Evolutionary conservation across 192 early-diverging fungal species (phyloP).

Genomic region (Coemansia sp.): DNA sequence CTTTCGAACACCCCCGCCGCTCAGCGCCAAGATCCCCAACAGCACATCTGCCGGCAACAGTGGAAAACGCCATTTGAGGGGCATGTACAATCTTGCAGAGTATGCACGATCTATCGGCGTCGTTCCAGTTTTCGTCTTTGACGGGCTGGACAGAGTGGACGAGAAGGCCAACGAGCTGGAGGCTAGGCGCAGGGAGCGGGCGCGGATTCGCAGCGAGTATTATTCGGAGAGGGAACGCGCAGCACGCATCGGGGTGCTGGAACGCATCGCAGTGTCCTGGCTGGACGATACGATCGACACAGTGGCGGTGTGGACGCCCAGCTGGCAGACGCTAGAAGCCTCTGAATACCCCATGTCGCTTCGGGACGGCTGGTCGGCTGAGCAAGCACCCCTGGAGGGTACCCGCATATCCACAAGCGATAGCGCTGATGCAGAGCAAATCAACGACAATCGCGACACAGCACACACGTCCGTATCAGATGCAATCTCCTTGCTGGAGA

Average conservation of each 20-base stretch:
- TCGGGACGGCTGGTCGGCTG: background rate
- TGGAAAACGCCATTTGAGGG: slow-evolving; percentile 57
- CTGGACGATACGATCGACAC: background rate
- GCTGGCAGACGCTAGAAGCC: background rate
- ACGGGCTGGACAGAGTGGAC: slow-evolving; percentile 52
- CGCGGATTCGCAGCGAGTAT: slow-evolving; percentile 15
- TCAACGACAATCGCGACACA: background rate
- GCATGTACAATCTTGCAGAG: slow-evolving; percentile 59
- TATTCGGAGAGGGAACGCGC: slow-evolving; percentile 22
- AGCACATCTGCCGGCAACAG: slow-evolving; percentile 36
- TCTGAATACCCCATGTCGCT: slow-evolving; percentile 1
- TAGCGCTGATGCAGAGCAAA: background rate
- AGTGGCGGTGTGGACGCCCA: background rate
- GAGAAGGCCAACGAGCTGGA: slow-evolving; percentile 57
- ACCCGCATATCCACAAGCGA: background rate
- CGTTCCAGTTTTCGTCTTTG: slow-evolving; percentile 72
- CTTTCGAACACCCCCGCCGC: slow-evolving; percentile 26
- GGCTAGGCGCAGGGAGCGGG: slow-evolving; percentile 19
- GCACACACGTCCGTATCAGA: background rate
- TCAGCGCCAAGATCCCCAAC: background rate
- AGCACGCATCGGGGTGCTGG: slow-evolving; percentile 17
- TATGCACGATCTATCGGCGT: slow-evolving; percentile 56
- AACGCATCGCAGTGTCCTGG: slow-evolving; percentile 8
- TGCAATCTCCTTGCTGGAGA: slow-evolving; percentile 2
- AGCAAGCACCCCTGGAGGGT: background rate